Conservation (phyloP, 352 stramenopile species). For the Globisporangium ultimum region DNA sequence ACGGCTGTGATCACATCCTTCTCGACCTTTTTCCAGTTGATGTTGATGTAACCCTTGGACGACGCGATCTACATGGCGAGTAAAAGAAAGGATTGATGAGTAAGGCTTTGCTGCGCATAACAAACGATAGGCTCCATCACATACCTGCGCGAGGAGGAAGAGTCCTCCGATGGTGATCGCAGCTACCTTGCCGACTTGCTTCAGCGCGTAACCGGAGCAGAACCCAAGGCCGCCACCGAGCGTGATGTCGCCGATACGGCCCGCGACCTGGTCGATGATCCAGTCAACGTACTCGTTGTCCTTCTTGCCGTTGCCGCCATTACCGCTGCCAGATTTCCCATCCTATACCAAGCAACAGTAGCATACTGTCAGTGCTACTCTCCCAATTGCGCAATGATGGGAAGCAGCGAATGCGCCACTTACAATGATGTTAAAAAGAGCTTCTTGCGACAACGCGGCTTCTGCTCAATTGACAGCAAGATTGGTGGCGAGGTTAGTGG, state of each 20-base stretch:
- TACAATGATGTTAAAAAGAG: constrained; percentile 34
- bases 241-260: constrained; percentile 65
- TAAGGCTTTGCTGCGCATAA: background rate
- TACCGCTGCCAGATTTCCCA: constrained; percentile 18
- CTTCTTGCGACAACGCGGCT: constrained; percentile 44
- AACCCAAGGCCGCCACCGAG: constrained; percentile 71
- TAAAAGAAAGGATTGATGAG: background rate
- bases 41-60: constrained; percentile 87
- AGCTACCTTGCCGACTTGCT: constrained; percentile 78
- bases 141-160: constrained; percentile 69
- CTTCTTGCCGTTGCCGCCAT: constrained; percentile 29
- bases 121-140: too few relatives aligned
- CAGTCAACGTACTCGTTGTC: constrained; percentile 47
- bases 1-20: constrained; percentile 81
- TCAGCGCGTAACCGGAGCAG: constrained; percentile 83
- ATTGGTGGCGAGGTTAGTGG: too few relatives aligned
- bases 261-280: constrained; percentile 62
- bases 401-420: background rate
- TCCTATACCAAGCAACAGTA: constrained; percentile 16
- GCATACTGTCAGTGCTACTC: background rate
- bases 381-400: too few relatives aligned
- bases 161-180: constrained; percentile 69
- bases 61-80: constrained; percentile 34
- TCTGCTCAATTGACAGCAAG: constrained; percentile 8
- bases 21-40: constrained; percentile 89